Conservation (phyloP, 2,329 filamentous ascomycete species). For the Cordyceps farinosa region DNA sequence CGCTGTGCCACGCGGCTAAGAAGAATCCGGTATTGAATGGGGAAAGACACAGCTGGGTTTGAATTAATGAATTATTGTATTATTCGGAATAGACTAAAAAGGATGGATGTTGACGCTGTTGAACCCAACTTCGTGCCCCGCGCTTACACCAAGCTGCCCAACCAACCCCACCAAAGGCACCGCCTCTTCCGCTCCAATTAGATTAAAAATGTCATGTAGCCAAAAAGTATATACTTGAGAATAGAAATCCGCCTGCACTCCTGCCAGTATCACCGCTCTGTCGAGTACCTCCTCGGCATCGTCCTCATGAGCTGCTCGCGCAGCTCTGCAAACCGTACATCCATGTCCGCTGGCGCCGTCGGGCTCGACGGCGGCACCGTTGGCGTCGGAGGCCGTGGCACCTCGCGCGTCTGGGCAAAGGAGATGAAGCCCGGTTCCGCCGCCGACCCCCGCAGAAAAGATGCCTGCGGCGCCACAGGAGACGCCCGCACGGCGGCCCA, state of each 20-base stretch:
- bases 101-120: not conserved
- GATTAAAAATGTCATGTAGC: not conserved
- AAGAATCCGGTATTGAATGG: too few species aligned
- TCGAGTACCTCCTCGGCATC: not conserved
- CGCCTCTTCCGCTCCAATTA: not conserved
- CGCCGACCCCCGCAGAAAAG: not conserved
- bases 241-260: not conserved
- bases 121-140: not conserved
- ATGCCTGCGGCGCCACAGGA: not conserved
- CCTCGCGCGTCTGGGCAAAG: not conserved
- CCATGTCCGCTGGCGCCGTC: not conserved
- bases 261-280: not conserved
- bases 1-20: not conserved
- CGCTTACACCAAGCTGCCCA: not conserved
- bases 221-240: not conserved
- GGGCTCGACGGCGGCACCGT: not conserved
- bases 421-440: not conserved
- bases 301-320: conserved; percentile 3
- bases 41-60: not conserved
- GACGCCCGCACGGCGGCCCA: not conserved
- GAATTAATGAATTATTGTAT: not conserved
- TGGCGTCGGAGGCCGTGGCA: not conserved
- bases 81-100: not conserved
- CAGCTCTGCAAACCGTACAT: not conserved
- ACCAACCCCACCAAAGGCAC: not conserved